Conservation (phyloP, 371 early-diverging fungal genomes). For the Dichotomocladium elegans region DNA sequence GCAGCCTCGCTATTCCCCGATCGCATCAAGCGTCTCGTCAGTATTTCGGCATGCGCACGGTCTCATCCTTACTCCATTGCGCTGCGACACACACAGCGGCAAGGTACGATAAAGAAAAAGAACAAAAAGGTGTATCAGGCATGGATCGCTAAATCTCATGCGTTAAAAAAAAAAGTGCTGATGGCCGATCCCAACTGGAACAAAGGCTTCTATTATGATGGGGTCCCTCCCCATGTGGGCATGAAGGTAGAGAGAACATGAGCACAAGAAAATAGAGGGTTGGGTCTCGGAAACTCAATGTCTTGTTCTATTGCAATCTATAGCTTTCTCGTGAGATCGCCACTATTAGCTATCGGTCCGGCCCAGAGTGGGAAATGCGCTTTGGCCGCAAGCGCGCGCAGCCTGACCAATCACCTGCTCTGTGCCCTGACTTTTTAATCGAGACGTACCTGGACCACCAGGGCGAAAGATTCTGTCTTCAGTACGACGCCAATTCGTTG, state of each 20-base stretch:
- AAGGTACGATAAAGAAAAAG: slow-evolving; percentile 38
- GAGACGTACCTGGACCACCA: slow-evolving; percentile 96
- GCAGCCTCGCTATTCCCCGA: slow-evolving; percentile 83
- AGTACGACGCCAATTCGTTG: slow-evolving; percentile 93
- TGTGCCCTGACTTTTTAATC: slow-evolving; percentile 92
- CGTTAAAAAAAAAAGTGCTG: too few relatives aligned
- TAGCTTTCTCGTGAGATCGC: slow-evolving; percentile 83
- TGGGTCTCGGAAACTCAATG: not conserved
- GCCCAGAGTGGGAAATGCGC: slow-evolving; percentile 95
- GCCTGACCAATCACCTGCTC: slow-evolving; percentile 67
- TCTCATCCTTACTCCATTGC: slow-evolving; percentile 97
- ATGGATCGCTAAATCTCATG: not conserved
- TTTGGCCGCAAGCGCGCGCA: slow-evolving; percentile 85
- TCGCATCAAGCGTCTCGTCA: slow-evolving; percentile 74
- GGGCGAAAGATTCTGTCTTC: slow-evolving; percentile 86
- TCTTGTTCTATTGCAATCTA: not conserved
- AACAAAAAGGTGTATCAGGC: not conserved
- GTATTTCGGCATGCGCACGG: slow-evolving; percentile 89
- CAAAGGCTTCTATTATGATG: slow-evolving; percentile 88
- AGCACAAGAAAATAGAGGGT: not conserved
- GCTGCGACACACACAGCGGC: slow-evolving; percentile 85
- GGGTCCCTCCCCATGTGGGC: slow-evolving; percentile 89
- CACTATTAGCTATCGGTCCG: slow-evolving; percentile 87
- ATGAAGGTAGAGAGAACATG: slow-evolving; percentile 66
- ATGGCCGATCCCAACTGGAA: slow-evolving; percentile 96